Percentiles rank a stretch among this genome's conserved stretches.
These are phyloP conservation scores for Populus hybrid DNA, from an alignment of 441 rosid genomes.

Conservation along the genomic window DNA sequence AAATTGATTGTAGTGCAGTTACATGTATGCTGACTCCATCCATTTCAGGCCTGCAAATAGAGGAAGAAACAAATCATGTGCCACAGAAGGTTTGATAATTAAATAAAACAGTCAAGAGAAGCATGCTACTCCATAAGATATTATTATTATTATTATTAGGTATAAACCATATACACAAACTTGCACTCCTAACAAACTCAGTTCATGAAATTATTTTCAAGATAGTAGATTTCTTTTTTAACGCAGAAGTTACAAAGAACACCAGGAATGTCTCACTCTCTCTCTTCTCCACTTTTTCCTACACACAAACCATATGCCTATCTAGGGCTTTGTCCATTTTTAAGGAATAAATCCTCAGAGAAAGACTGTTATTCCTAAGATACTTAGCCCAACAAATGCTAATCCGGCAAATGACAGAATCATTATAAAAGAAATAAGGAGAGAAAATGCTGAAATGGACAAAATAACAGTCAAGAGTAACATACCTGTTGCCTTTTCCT, in stretches of 20 bases:
- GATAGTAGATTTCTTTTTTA: not conserved
- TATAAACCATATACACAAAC: too few relatives aligned
- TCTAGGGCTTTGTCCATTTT: too few relatives aligned
- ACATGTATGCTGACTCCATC: conserved; percentile 8
- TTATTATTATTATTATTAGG: too few relatives aligned
- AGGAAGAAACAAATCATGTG: not conserved
- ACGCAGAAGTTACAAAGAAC: not conserved
- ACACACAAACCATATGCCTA: not conserved
- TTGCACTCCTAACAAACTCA: too few relatives aligned
- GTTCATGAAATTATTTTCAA: too few relatives aligned
- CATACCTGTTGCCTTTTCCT: conserved; percentile 81
- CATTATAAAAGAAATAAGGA: not conserved
- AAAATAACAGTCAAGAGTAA: not conserved
- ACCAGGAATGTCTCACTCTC: not conserved
- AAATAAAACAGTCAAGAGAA: not conserved
- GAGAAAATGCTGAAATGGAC: not conserved
- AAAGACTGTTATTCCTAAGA: not conserved
- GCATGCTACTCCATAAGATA: too few relatives aligned
- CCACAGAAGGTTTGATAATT: conserved; percentile 1
- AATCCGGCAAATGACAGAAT: not conserved
- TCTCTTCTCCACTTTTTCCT: too few relatives aligned
- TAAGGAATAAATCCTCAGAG: not conserved
- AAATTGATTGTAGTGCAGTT: conserved; percentile 3
- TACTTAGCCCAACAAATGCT: not conserved
- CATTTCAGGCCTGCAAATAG: conserved; percentile 34